phyloP scores from a whole-genome alignment of 169 alveolate species.

The Plasmodium blacklocki region DNA sequence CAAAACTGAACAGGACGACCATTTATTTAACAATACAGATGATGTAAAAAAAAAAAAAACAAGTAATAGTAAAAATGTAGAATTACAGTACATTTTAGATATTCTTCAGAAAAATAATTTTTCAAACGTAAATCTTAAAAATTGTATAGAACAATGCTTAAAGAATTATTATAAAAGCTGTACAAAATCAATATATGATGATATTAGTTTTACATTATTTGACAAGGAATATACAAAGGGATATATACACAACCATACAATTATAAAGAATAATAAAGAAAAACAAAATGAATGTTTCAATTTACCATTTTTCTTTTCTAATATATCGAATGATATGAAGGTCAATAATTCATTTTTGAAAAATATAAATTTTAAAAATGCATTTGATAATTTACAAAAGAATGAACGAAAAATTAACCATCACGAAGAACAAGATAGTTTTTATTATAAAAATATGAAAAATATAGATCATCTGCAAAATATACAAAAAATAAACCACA shows the following conservation, averaged over 20 bases:
- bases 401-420: too few species aligned
- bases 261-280: background rate
- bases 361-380: conserved; percentile 5
- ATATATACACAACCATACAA: background rate
- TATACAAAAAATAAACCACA: too few species aligned
- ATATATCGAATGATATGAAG: background rate
- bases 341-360: conserved; percentile 11
- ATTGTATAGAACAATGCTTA: conserved; percentile 20
- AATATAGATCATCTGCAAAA: too few species aligned
- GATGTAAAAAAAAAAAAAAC: background rate
- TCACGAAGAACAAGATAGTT: too few species aligned
- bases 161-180: conserved; percentile 24
- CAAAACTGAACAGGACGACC: background rate
- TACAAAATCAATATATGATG: conserved; percentile 26
- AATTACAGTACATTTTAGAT: conserved; percentile 1
- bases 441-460: too few species aligned
- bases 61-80: background rate
- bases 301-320: background rate
- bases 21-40: background rate
- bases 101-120: conserved; percentile 9
- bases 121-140: conserved; percentile 32
- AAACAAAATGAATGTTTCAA: background rate
- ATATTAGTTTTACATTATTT: conserved; percentile 16
- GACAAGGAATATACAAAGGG: conserved; percentile 10
- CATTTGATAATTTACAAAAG: too few species aligned